phyloP scores from a whole-genome alignment of 306 rosid genomes.

The Prunus mume region DNA sequence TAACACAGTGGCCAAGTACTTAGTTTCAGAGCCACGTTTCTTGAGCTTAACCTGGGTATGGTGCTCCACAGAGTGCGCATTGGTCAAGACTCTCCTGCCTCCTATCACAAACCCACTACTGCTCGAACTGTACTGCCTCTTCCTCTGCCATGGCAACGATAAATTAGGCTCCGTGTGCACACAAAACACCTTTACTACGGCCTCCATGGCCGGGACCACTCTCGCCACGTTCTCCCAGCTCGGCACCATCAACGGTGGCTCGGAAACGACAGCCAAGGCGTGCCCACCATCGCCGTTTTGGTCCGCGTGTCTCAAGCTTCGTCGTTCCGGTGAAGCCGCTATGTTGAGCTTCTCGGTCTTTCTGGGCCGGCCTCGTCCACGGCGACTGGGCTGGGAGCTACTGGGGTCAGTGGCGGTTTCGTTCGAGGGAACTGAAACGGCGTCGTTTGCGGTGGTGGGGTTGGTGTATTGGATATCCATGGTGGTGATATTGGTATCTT shows the following conservation, averaged over 20 bases:
- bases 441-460: conserved; percentile 23
- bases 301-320: conserved; percentile 39
- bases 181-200: conserved; percentile 80
- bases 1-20: conserved; percentile 79
- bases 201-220: conserved; percentile 74
- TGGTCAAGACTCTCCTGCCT: conserved; percentile 64
- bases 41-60: conserved; percentile 78
- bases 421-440: conserved; percentile 19
- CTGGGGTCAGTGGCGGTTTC: conserved; percentile 17
- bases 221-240: conserved; percentile 42
- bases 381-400: conserved; percentile 26
- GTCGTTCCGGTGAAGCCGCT: conserved; percentile 31
- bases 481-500: conserved; percentile 13
- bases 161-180: conserved; percentile 82
- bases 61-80: conserved; percentile 86
- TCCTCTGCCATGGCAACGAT: conserved; percentile 83
- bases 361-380: conserved; percentile 40
- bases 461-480: conserved; percentile 21
- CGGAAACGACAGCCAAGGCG: conserved; percentile 17
- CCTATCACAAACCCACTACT: conserved; percentile 74
- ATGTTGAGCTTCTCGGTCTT: conserved; percentile 30
- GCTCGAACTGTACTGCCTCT: conserved; percentile 72
- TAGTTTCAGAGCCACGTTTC: conserved; percentile 83
- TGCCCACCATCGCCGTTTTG: conserved; percentile 38
- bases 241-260: conserved; percentile 31